phyloP scores from a whole-genome alignment of 208 protist species.

The Porcisia deanei region DNA sequence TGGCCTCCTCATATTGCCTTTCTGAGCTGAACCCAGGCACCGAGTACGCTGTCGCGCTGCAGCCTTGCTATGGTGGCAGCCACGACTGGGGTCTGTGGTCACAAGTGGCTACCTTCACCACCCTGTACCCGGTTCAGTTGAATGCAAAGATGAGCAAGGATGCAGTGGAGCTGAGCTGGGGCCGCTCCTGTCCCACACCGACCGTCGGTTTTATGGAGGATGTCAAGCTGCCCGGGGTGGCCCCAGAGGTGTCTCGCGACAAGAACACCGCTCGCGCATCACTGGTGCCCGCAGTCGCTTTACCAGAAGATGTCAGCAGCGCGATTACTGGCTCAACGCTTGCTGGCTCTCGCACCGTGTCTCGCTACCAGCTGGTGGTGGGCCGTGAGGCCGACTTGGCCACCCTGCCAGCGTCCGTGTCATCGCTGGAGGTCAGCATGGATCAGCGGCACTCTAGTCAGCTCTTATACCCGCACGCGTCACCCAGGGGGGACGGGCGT shows the following conservation, averaged over 20 bases:
- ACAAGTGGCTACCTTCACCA: constrained; percentile 62
- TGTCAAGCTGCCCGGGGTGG: not conserved
- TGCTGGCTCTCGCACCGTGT: constrained; percentile 26
- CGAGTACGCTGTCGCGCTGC: constrained; percentile 84
- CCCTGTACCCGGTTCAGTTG: constrained; percentile 52
- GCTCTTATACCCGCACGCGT: not conserved
- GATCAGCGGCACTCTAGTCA: constrained; percentile 18
- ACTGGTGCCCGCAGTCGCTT: not conserved
- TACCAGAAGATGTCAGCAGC: constrained; percentile 10
- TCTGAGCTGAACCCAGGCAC: constrained; percentile 60
- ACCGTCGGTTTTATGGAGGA: constrained; percentile 17
- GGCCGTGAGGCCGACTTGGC: constrained; percentile 37
- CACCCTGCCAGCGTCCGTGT: constrained; percentile 9
- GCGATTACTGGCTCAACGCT: constrained; percentile 2
- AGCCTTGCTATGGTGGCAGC: constrained; percentile 81
- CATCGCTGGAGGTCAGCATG: constrained; percentile 23
- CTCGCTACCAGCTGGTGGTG: constrained; percentile 50
- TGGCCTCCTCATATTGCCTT: constrained; percentile 45
- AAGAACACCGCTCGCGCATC: not conserved
- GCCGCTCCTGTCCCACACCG: constrained; percentile 8
- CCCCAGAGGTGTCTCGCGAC: not conserved
- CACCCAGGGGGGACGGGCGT: constrained; percentile 1
- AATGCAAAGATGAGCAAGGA: constrained; percentile 39
- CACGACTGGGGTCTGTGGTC: constrained; percentile 85
- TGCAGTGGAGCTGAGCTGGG: constrained; percentile 44